A percentile compares a stretch with the other conserved stretches of the same genome.
Evolutionary conservation across 345 rosid species (phyloP).

Genomic region (Ceriops decandra): DNA sequence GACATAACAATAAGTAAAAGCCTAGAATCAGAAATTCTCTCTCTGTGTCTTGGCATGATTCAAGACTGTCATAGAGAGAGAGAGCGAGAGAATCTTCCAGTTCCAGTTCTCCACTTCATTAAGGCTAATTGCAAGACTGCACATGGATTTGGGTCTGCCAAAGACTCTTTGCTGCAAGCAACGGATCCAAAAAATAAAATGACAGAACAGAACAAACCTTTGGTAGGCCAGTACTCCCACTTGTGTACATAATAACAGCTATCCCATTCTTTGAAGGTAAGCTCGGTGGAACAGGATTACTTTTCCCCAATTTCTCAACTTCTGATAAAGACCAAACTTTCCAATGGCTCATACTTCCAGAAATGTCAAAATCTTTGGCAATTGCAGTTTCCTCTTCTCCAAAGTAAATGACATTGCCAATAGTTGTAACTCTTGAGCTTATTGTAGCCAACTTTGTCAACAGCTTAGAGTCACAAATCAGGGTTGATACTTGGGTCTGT

Average conservation of each 20-base stretch:
- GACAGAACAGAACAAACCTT: constrained; percentile 46
- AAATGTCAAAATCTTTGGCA: constrained; percentile 26
- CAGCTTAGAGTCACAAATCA: constrained; percentile 76
- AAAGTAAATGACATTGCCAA: constrained; percentile 70
- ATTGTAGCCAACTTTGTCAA: constrained; percentile 62
- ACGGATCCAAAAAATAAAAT: background rate
- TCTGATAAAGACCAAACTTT: constrained; percentile 64
- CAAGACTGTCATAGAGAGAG: too few relatives aligned
- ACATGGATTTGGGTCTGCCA: background rate
- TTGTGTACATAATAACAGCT: constrained; percentile 89
- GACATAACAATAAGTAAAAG: background rate
- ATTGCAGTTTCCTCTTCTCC: constrained; percentile 47
- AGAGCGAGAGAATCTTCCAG: background rate
- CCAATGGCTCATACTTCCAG: constrained; percentile 37
- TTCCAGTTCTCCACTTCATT: background rate
- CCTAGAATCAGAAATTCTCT: too few relatives aligned
- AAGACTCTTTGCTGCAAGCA: background rate
- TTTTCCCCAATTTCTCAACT: constrained; percentile 68
- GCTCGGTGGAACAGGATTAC: constrained; percentile 44
- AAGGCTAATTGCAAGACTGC: background rate
- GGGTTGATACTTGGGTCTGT: constrained; percentile 78
- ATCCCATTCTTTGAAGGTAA: constrained; percentile 65
- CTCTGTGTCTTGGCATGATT: too few relatives aligned
- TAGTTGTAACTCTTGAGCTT: constrained; percentile 45
- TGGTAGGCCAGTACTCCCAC: constrained; percentile 93